phyloP scores from a whole-genome alignment of 2,329 filamentous ascomycete species.

The Davidsoniella eucalypti region DNA sequence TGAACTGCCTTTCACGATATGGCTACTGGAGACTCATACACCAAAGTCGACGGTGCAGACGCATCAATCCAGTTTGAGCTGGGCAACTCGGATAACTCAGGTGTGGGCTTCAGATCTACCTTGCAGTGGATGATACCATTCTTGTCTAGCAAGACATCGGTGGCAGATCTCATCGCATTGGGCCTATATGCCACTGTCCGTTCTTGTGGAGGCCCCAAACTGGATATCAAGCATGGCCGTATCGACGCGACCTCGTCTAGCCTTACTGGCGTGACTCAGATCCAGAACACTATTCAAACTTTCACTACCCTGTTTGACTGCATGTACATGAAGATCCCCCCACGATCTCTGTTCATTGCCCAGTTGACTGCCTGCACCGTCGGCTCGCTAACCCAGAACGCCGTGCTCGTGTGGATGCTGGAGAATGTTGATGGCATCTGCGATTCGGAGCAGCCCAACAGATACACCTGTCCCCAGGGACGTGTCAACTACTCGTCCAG shows the following conservation, averaged over 20 bases:
- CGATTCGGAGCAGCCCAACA: conserved; percentile 27
- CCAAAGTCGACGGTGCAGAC: conserved; percentile 37
- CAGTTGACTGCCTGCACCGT: conserved; percentile 25
- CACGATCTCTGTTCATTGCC: conserved; percentile 31
- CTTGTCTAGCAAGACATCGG: conserved; percentile 31
- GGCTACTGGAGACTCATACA: conserved; percentile 34
- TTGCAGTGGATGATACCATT: conserved; percentile 37
- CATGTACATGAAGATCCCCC: conserved; percentile 39
- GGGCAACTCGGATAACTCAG: conserved; percentile 36
- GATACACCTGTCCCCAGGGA: conserved; percentile 40
- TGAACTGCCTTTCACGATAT: conserved; percentile 47
- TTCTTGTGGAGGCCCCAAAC: conserved; percentile 38
- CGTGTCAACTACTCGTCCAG: conserved; percentile 43
- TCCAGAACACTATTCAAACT: conserved; percentile 34
- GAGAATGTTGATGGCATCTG: conserved; percentile 37
- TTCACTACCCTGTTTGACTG: conserved; percentile 39
- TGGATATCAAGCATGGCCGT: conserved; percentile 37
- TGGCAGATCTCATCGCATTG: conserved; percentile 41
- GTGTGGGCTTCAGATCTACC: conserved; percentile 36
- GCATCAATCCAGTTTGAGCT: conserved; percentile 44
- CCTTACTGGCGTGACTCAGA: conserved; percentile 35
- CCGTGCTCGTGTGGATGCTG: conserved; percentile 23
- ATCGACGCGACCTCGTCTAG: conserved; percentile 35
- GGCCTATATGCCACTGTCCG: conserved; percentile 42
- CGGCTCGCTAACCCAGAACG: conserved; percentile 23